phyloP scores from a whole-genome alignment of 2,329 filamentous ascomycete genomes.

The Gnomoniopsis sp. region DNA sequence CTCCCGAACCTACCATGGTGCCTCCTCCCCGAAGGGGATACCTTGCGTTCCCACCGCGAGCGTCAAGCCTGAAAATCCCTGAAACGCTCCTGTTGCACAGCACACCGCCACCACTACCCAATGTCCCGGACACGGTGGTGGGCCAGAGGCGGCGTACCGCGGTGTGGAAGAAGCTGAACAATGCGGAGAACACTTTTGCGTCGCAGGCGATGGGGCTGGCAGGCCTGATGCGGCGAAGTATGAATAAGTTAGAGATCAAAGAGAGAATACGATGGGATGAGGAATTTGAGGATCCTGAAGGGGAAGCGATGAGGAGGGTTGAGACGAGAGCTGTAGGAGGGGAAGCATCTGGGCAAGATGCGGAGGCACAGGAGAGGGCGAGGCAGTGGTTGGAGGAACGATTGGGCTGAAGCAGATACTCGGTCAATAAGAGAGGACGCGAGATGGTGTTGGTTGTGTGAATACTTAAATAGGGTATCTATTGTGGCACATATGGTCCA shows the following conservation, averaged over 20 bases:
- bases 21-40: constrained; percentile 38
- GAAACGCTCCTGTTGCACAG: constrained; percentile 47
- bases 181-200: constrained; percentile 39
- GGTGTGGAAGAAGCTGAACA: constrained; percentile 13
- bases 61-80: constrained; percentile 47
- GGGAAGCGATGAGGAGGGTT: constrained; percentile 36
- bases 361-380: constrained; percentile 5
- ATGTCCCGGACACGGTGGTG: constrained; percentile 16
- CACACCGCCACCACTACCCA: constrained; percentile 19
- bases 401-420: not conserved
- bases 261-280: constrained; percentile 40
- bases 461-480: not conserved
- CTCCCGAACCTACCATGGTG: not conserved
- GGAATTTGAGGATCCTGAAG: constrained; percentile 30
- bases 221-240: constrained; percentile 44
- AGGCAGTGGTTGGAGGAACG: constrained; percentile 13
- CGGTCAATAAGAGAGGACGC: not conserved
- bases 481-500: not conserved
- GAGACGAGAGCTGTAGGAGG: constrained; percentile 28
- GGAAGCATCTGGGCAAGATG: not conserved
- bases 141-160: constrained; percentile 14
- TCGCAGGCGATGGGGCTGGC: constrained; percentile 46
- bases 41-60: constrained; percentile 45
- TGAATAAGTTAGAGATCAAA: constrained; percentile 43
- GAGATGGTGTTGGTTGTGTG: not conserved